These are phyloP conservation scores for Gastrolobium bilobum DNA, from an alignment of 306 rosid species.

Conservation along the genomic window DNA sequence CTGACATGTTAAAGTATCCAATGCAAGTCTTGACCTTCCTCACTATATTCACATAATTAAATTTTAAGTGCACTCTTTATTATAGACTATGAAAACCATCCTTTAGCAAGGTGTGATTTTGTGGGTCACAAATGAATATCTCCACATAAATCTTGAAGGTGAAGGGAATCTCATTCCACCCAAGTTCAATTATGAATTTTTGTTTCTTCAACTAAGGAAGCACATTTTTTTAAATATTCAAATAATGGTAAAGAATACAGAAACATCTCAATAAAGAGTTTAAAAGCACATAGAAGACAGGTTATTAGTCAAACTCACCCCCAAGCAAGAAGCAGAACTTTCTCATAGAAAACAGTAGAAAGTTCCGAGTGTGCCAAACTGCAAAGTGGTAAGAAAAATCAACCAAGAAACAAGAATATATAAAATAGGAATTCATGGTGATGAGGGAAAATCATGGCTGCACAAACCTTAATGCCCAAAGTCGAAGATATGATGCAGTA, in stretches of 20 bases:
- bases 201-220: conserved; percentile 31
- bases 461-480: conserved; percentile 97
- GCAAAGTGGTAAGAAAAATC: conserved; percentile 53
- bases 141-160: conserved; percentile 19
- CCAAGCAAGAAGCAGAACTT: conserved; percentile 96
- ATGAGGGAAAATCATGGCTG: conserved; percentile 43
- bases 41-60: neutral
- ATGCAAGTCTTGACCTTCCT: neutral
- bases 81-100: conserved; percentile 13
- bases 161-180: conserved; percentile 13
- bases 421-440: conserved; percentile 37
- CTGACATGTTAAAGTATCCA: neutral
- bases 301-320: conserved; percentile 78
- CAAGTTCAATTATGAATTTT: neutral
- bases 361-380: conserved; percentile 99
- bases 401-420: conserved; percentile 22
- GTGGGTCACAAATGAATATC: neutral
- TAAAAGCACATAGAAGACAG: conserved; percentile 22
- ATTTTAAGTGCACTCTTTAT: neutral
- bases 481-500: conserved; percentile 99
- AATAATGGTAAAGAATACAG: neutral
- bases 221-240: conserved; percentile 10
- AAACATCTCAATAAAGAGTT: conserved; percentile 22
- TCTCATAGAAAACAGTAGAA: conserved; percentile 98
- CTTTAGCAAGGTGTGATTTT: neutral